Base-by-base conservation (phyloP, 2,329 filamentous ascomycete species). In the Rhinocladiella mackenziei region DNA sequence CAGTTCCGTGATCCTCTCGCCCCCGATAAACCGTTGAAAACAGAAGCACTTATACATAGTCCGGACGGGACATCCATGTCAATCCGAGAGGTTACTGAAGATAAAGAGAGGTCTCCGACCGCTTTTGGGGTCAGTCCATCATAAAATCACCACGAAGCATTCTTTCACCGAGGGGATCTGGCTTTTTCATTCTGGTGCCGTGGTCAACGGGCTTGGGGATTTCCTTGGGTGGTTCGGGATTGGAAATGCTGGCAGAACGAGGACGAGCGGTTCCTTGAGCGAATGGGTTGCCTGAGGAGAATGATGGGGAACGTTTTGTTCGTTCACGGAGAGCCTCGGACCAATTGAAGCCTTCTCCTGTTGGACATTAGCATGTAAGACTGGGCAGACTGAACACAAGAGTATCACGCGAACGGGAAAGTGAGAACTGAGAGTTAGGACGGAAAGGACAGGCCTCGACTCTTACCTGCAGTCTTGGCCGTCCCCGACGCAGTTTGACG, bases 91-190 rank as follows among this genome's bases (percentile, higher is more conserved):
- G 22, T 33, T 6, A 11, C 4, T 15, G 30, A 32, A 13, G 6
- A 32, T 32, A n/a, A n/a, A n/a, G n/a, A n/a, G n/a, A n/a, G n/a
- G n/a, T 26, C 23, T 26, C 23, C 23, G 23, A 26, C 11, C 23
- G 23, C 11, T 22, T 39, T 20, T 31, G 18, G 14, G 9, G 11
- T 54, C 41, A 58, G 35, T 58, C 56, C 56, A 58, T 58, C 89
- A 97, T 96, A 60, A 98, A 97, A 62, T 98, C 92, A 33, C 91
- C 92, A 71, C 95, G 92, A 56, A 98, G 76, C 59, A 98, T 97
- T 56, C 94, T 81, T 75, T 98, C 92, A 67, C 96, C 89, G 71
- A 96, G 92, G 52, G 84, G 84, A 70, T 98, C 92, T 20, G 91
- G 89, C 73, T 91, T 94, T 30, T 68, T 69, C 53, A 73, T 67